Conservation (phyloP, 805 yeast genomes). For the Wickerhamiella bombiphila region DNA sequence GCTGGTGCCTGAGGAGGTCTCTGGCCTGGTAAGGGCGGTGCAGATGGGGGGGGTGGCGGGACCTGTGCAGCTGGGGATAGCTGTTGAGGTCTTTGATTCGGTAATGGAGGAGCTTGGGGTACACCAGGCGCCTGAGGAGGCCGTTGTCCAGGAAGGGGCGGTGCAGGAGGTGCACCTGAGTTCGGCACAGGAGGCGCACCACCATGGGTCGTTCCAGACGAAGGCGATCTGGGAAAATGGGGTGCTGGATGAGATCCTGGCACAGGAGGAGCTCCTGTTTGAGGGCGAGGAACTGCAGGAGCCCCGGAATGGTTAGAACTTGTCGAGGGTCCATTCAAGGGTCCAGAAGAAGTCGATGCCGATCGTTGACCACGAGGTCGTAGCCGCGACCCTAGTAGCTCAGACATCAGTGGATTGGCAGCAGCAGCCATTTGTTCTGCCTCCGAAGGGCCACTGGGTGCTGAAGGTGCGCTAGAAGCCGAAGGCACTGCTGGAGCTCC, state of each 20-base stretch:
- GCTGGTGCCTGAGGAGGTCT: too few relatives aligned
- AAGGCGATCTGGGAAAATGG: constrained; percentile 1
- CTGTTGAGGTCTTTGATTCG: constrained; percentile 7
- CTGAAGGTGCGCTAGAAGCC: constrained; percentile 7
- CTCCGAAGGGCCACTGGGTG: constrained; percentile 6
- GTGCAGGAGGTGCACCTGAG: constrained; percentile 19
- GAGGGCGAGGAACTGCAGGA: constrained; percentile 10
- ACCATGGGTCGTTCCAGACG: constrained; percentile 2
- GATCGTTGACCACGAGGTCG: constrained; percentile 6
- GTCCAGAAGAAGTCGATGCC: constrained; percentile 1
- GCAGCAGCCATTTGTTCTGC: constrained; percentile 9
- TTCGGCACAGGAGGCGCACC: constrained; percentile 8
- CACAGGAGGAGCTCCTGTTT: constrained; percentile 11
- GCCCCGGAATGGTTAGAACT: constrained; percentile 1
- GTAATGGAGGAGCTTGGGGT: constrained; percentile 16
- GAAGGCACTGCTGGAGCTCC: constrained; percentile 12
- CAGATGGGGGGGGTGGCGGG: constrained; percentile 6
- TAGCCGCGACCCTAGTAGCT: constrained; percentile 12
- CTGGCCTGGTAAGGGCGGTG: neutral
- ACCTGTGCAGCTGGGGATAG: constrained; percentile 7
- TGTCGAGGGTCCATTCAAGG: constrained; percentile 1
- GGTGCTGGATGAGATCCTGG: constrained; percentile 9
- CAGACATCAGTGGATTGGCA: constrained; percentile 15
- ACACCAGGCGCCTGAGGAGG: constrained; percentile 14
- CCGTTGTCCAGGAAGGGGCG: constrained; percentile 2